phyloP scores from a whole-genome alignment of 495 filamentous ascomycete species.

The Pseudotulostoma volvatum region DNA sequence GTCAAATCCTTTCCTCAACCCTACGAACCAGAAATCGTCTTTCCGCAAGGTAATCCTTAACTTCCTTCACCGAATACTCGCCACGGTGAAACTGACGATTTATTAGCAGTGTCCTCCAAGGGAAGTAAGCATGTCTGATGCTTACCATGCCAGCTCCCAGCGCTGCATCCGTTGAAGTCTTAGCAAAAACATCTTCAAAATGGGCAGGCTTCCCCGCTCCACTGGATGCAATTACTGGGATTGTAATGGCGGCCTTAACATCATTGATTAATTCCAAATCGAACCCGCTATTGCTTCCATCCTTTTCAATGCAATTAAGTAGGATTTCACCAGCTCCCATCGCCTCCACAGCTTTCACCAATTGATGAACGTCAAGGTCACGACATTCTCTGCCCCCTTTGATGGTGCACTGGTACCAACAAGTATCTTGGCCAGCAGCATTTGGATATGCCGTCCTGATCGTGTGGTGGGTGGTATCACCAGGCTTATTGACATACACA shows the following conservation, averaged over 20 bases:
- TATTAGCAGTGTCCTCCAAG: constrained; percentile 6
- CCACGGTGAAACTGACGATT: constrained; percentile 63
- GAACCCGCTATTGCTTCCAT: constrained; percentile 89
- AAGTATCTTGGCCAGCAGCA: constrained; percentile 60
- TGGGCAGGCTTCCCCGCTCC: constrained; percentile 81
- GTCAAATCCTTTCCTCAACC: no score
- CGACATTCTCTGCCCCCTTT: constrained; percentile 85
- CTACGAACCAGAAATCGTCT: constrained; percentile 59
- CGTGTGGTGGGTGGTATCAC: constrained; percentile 63
- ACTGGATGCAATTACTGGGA: constrained; percentile 90
- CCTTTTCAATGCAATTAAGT: constrained; percentile 93
- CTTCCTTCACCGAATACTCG: constrained; percentile 85
- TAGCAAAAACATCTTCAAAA: constrained; percentile 77
- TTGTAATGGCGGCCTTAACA: constrained; percentile 69
- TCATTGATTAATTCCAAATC: constrained; percentile 80
- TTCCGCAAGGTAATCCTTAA: constrained; percentile 67
- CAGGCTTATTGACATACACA: constrained; percentile 59
- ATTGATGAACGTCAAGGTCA: constrained; percentile 77
- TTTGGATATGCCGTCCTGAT: constrained; percentile 55
- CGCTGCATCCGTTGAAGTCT: constrained; percentile 80
- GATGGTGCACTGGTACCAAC: constrained; percentile 97
- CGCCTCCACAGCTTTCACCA: constrained; percentile 78
- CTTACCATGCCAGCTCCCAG: constrained; percentile 84
- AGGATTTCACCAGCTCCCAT: constrained; percentile 94
- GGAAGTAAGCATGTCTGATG: constrained; percentile 6